These are phyloP conservation scores for Achaetomiella virescens DNA, from an alignment of 495 filamentous ascomycete species.

Conservation along the genomic window DNA sequence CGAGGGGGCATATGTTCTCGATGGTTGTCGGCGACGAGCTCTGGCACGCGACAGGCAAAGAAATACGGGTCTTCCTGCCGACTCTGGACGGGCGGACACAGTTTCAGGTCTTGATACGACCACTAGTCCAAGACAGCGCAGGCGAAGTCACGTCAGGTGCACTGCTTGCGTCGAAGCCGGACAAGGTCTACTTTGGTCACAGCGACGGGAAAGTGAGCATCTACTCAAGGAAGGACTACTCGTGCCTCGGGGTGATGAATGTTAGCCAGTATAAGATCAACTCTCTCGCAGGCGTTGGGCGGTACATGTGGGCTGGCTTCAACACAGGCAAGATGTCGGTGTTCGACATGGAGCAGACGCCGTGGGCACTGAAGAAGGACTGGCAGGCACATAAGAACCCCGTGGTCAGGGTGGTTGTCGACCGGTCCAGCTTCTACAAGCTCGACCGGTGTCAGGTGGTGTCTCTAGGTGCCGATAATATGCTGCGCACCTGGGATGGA, in stretches of 20 bases:
- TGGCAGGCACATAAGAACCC: slow-evolving; percentile 87
- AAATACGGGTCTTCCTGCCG: slow-evolving; percentile 78
- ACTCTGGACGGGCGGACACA: slow-evolving; percentile 55
- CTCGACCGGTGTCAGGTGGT: slow-evolving; percentile 79
- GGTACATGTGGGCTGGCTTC: slow-evolving; percentile 87
- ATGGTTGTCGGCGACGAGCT: slow-evolving; percentile 71
- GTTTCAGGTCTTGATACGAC: slow-evolving; percentile 65
- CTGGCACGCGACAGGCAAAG: slow-evolving; percentile 86
- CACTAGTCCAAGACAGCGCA: slow-evolving; percentile 56
- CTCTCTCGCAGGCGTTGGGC: slow-evolving; percentile 73
- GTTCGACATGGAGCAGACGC: slow-evolving; percentile 73
- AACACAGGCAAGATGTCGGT: slow-evolving; percentile 94
- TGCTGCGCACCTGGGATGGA: slow-evolving; percentile 84
- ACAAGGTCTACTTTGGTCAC: slow-evolving; percentile 85
- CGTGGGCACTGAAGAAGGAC: slow-evolving; percentile 88
- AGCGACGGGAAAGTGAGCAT: slow-evolving; percentile 89
- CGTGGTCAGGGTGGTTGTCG: slow-evolving; percentile 67
- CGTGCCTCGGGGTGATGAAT: slow-evolving; percentile 69
- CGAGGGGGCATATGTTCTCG: slow-evolving; percentile 80
- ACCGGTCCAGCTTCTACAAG: slow-evolving; percentile 79
- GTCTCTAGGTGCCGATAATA: slow-evolving; percentile 84
- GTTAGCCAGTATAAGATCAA: slow-evolving; percentile 95
- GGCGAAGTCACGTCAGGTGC: slow-evolving; percentile 89
- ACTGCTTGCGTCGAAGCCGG: slow-evolving; percentile 63
- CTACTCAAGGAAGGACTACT: slow-evolving; percentile 69